These are phyloP conservation scores for Didymella glomerata DNA, from an alignment of 2,329 filamentous ascomycete genomes.

Conservation along the genomic window DNA sequence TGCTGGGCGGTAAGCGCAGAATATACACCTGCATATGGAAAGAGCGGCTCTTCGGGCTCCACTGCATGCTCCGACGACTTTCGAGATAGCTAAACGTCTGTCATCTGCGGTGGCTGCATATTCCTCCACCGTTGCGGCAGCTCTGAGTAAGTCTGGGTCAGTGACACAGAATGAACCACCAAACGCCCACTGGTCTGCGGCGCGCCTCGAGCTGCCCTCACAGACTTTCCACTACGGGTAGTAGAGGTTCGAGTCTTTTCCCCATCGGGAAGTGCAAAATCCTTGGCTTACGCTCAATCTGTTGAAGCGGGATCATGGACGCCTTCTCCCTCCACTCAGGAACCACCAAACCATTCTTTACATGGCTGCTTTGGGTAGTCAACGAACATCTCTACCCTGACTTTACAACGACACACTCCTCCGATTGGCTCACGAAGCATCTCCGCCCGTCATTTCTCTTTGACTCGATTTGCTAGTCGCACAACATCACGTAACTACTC, in stretches of 20 bases:
- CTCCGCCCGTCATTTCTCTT: constrained; percentile 1
- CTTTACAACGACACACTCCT: constrained; percentile 1
- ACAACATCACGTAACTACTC: constrained; percentile 1
- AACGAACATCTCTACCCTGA: not conserved
- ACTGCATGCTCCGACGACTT: constrained; percentile 1
- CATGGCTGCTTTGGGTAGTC: constrained; percentile 8
- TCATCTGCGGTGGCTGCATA: constrained; percentile 2
- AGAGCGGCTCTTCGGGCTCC: not conserved
- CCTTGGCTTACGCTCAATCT: not conserved
- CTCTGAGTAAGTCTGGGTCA: constrained; percentile 1
- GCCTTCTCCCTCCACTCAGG: not conserved
- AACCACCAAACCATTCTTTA: not conserved
- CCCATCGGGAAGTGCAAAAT: not conserved
- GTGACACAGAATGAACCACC: constrained; percentile 6
- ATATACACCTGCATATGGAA: constrained; percentile 16
- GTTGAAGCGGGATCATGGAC: not conserved
- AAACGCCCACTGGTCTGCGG: constrained; percentile 7
- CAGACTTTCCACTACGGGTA: not conserved
- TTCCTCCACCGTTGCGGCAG: constrained; percentile 2
- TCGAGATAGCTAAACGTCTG: not conserved
- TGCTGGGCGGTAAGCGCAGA: constrained; percentile 11
- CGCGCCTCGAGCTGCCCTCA: not conserved
- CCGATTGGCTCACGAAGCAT: not conserved
- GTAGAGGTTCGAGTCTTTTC: not conserved
- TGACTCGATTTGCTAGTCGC: constrained; percentile 3